Base-by-base conservation (phyloP, 177 flowering plant genomes). In the Vitis hybrid region DNA sequence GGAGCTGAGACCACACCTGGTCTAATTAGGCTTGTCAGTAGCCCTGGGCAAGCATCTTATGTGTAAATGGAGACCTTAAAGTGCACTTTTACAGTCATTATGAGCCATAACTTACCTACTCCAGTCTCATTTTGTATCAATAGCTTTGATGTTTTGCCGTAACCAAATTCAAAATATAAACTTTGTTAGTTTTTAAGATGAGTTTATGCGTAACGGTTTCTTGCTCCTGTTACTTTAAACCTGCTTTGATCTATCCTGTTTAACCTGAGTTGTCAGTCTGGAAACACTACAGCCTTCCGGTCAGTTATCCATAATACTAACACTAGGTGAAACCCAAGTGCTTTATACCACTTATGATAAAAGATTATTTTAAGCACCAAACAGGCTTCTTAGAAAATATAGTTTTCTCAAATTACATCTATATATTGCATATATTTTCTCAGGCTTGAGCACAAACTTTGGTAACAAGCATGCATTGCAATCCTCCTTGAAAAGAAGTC, bases 351-450 rank as follows among this genome's bases (percentile, higher is more conserved):
- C 65, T 23, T 11, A 3, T 13, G n/a, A 54, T 39, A 45, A 32
- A 61, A 61, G 14, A 45, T 18, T 14, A 63, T 34, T 34, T 34
- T 34, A 34, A 34, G 6, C 45, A 6, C 21, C 55, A 34, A 67
- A 11, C 52, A 56, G 19, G 69, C 61, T 67, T 23, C 60, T n/a
- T 32, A 13, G 21, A 15, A 56, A 51, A 2, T 51, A 21, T 65
- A 57, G 62, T 57, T n/a, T 34, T 34, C 45, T 34, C 45, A 34
- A 34, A 34, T 34, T 34, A 6, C 8, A 34, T 17, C 61, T 56
- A 48, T 67, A 67, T 67, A 58, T 56, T 56, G 58, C 70, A 67
- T 48, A 26, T 23, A 4, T 34, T 67, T 57, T 48, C 34, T 4
- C 51, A 62, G 52, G 52, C 62, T 56, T 56, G 13, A 18, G 70